Base-by-base conservation (phyloP, 1,139 yeast species). In the Spathaspora sp. region DNA sequence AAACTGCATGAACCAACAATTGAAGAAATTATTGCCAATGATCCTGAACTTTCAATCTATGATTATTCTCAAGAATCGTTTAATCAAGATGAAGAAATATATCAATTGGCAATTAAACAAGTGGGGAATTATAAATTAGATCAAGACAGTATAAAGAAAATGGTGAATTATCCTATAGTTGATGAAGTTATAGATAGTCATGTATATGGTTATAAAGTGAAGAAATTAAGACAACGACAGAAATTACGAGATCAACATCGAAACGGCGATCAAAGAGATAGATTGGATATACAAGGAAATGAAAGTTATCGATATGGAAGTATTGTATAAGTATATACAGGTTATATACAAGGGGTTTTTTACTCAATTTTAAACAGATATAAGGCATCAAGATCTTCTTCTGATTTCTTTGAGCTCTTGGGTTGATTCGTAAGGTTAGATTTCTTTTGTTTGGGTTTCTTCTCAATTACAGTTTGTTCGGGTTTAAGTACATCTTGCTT, bases 91-190 rank as follows among this genome's bases (percentile, higher is more conserved):
- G 80, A 74, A 51, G 40, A 40, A 9, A 61, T 56, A 27, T 74
- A 74, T 50, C 64, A 60, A 17, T 54, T 55, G 20, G 77, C 78
- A 1, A 59, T 64, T 25, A 55, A 64, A 5, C 67, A 61, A 15
- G 65, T 74, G 24, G 72, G 70, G 48, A 74, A 70, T 55, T 74
- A 73, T 51, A 64, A 70, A 37, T 54, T 74, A 41, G 73, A 73
- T 44, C 76, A 70, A 50, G 43, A 47, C 1, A 69, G 69, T 39
- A 67, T 72, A 26, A 68, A 69, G 46, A 51, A 56, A 42, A 45
- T 74, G 41, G 56, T 74, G 37, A 72, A 74, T 48, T 74, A 74
- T 51, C 80, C 79, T 0, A 71, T 74, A 20, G 77, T 73, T 7
- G 79, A 74, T 46, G 77, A 73, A 48, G 59, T 72, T 43, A 63